Percentiles rank a stretch among this genome's conserved stretches.
phyloP scores from a whole-genome alignment of 176 grass and related monocot genomes.

The Carex scoparia region DNA sequence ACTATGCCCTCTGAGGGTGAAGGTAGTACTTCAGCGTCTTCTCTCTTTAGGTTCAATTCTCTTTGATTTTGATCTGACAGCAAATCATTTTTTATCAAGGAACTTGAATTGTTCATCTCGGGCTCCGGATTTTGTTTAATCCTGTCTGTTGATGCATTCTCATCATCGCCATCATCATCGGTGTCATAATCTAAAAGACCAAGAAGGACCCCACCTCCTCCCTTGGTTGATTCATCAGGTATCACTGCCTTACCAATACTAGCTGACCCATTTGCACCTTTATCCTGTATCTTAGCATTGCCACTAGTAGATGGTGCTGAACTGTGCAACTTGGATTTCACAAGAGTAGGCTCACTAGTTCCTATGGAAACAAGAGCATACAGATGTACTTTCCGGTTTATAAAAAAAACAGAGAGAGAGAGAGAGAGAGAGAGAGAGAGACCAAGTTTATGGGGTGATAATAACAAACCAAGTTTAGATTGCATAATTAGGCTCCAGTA shows the following conservation, averaged over 20 bases:
- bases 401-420: neutral
- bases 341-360: slow-evolving; percentile 39
- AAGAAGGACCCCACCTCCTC: slow-evolving; percentile 52
- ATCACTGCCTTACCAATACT: slow-evolving; percentile 31
- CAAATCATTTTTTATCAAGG: neutral
- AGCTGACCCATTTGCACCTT: slow-evolving; percentile 32
- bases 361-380: slow-evolving; percentile 38
- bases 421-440: too few species aligned
- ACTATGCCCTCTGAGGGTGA: slow-evolving; percentile 19
- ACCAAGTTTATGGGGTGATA: neutral
- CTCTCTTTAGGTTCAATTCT: slow-evolving; percentile 5
- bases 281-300: slow-evolving; percentile 36
- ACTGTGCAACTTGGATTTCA: slow-evolving; percentile 31
- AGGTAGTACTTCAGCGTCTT: neutral
- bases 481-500: neutral
- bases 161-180: slow-evolving; percentile 51
- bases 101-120: neutral
- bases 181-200: slow-evolving; percentile 95
- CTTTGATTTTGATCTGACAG: slow-evolving; percentile 17
- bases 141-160: neutral
- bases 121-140: slow-evolving; percentile 26
- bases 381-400: slow-evolving; percentile 22
- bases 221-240: slow-evolving; percentile 34
- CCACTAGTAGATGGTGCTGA: slow-evolving; percentile 23
- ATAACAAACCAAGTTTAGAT: neutral